These are phyloP conservation scores for Pythium insidiosum DNA, from an alignment of 352 stramenopile genomes.

Conservation along the genomic window DNA sequence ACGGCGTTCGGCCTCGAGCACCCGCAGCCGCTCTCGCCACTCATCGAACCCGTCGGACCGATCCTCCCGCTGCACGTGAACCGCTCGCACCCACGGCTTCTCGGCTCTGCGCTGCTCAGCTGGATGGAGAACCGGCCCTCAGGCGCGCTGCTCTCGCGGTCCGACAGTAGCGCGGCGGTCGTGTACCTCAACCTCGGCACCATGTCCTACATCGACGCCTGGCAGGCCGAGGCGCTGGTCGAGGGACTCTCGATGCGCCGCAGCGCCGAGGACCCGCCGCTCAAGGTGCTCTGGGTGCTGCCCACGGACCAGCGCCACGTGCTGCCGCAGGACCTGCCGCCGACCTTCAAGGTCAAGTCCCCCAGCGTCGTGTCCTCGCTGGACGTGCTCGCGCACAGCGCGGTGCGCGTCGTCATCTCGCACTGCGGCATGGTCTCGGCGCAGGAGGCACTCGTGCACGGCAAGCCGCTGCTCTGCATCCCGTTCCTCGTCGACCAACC, in stretches of 20 bases:
- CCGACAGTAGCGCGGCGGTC: constrained; percentile 19
- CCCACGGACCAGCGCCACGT: constrained; percentile 64
- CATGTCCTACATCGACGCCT: constrained; percentile 73
- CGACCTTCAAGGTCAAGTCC: constrained; percentile 56
- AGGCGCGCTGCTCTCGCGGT: constrained; percentile 21
- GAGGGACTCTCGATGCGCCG: constrained; percentile 39
- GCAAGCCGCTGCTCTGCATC: constrained; percentile 81
- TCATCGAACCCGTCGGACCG: constrained; percentile 70
- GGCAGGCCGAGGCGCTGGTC: constrained; percentile 69
- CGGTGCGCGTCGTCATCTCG: constrained; percentile 67
- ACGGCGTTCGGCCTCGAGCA: constrained; percentile 86
- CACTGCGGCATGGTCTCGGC: constrained; percentile 84
- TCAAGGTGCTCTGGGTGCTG: constrained; percentile 76
- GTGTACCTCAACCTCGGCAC: constrained; percentile 77
- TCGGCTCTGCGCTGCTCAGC: constrained; percentile 18
- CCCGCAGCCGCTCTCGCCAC: constrained; percentile 59
- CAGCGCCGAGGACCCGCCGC: constrained; percentile 20
- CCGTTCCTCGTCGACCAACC: constrained; percentile 85
- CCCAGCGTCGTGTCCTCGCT: constrained; percentile 48
- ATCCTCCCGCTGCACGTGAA: constrained; percentile 42
- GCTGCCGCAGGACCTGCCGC: constrained; percentile 37
- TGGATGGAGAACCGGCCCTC: constrained; percentile 28
- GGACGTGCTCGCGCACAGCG: constrained; percentile 51
- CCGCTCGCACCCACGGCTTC: constrained; percentile 21
- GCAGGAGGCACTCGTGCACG: constrained; percentile 71